Evolutionary conservation across 345 rosid genomes (phyloP).

Genomic region (Corchorus capsularis): DNA sequence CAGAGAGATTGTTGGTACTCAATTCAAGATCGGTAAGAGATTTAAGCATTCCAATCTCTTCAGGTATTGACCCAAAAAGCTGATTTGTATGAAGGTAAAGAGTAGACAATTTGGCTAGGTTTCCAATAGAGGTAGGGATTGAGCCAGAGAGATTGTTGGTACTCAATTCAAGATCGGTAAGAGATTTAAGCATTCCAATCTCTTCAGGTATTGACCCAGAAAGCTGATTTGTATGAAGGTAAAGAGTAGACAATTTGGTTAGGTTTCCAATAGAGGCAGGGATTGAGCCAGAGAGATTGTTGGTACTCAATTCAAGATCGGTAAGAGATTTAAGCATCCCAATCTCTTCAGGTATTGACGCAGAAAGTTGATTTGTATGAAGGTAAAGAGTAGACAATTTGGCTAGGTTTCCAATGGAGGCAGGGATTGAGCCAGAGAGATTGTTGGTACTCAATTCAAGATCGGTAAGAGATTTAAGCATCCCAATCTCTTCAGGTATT

Average conservation of each 20-base stretch:
- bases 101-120: conserved; percentile 17
- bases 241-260: not conserved
- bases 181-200: not conserved
- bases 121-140: conserved; percentile 27
- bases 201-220: not conserved
- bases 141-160: not conserved
- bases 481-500: not conserved
- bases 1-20: not conserved
- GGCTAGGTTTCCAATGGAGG: not conserved
- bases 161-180: not conserved
- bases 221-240: not conserved
- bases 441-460: not conserved
- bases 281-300: not conserved
- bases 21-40: not conserved
- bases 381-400: not conserved
- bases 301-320: not conserved
- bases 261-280: not conserved
- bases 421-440: not conserved
- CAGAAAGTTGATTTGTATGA: not conserved
- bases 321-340: too few relatives aligned
- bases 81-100: not conserved
- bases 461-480: not conserved
- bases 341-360: not conserved
- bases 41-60: not conserved
- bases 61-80: not conserved